Evolutionary conservation across 345 rosid species (phyloP), one percentile per base, ranked within the genome.

Genomic region (Eucalyptus leucophloia): DNA sequence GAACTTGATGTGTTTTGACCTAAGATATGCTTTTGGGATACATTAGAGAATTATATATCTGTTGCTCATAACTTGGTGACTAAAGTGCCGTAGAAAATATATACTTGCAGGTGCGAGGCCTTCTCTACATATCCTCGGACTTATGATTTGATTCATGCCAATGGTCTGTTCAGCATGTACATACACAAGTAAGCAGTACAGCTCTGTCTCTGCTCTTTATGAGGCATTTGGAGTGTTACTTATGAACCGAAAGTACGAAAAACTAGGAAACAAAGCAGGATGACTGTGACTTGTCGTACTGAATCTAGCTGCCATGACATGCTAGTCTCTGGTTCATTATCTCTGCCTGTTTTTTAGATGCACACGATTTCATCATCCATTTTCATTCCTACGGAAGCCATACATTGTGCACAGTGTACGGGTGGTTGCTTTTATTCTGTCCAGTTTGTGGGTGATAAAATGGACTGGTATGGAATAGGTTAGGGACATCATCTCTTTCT

Each of bases 41-140:
- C 2, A 11, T 37, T 40, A 40, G 40, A 12, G 47, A 21, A 40
- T 77, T 26, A 77, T 77, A 18, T 18, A 21, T 21, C 85, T 77
- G 47, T 13, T 77, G 47, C 12, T 40, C 3, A 77, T 77, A 40
- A 77, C 40, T 77, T 23, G 44, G 9, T 77, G 47, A 12, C 47
- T 77, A 72, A 72, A 72, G 26, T 19, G 44, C 15, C 14, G 4
- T 72, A 4, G 86, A 51, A 37, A 49, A 40, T 65, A 77, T 16
- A 62, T 87, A 77, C 72, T 86, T 88, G 89, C 92, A 94, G 96
- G 95, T 93, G 95, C 40, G 94, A 93, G 92, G 96, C 96, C 82
- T 95, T 96, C 91, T 94, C 95, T 15, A 95, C 96, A 16, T 94
- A 95, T 54, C 97, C 95, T 67, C 94, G 95, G 82, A 94, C 95